These are phyloP conservation scores for Globisporangium mamillatum DNA, from an alignment of 352 stramenopile species.

Conservation along the genomic window DNA sequence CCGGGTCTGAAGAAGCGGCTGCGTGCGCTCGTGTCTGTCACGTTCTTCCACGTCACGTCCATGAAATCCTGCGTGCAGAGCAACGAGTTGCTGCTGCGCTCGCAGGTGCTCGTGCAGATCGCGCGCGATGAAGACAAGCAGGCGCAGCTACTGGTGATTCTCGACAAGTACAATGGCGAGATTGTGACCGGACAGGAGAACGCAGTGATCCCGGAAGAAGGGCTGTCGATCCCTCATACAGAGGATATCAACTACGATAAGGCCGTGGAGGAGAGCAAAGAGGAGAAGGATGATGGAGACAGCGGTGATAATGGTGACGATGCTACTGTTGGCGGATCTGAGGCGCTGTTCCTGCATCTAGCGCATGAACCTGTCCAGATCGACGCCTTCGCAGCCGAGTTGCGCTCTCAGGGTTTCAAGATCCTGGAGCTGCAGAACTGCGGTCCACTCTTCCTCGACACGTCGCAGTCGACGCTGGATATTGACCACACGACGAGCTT, in stretches of 20 bases:
- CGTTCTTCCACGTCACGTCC: slow-evolving; percentile 79
- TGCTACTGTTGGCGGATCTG: background rate
- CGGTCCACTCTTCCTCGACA: slow-evolving; percentile 61
- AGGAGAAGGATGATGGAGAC: background rate
- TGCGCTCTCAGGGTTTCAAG: slow-evolving; percentile 32
- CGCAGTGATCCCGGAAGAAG: slow-evolving; percentile 28
- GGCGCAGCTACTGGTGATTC: slow-evolving; percentile 23
- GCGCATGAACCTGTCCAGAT: slow-evolving; percentile 48
- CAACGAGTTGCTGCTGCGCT: slow-evolving; percentile 61
- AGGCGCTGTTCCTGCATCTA: slow-evolving; percentile 40
- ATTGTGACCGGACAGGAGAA: slow-evolving; percentile 31
- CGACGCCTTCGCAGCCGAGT: slow-evolving; percentile 35
- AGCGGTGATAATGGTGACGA: background rate
- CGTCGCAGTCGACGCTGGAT: slow-evolving; percentile 63
- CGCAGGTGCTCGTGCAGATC: slow-evolving; percentile 54
- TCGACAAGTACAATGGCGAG: slow-evolving; percentile 40
- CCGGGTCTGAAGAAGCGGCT: slow-evolving; percentile 53
- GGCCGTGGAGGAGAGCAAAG: slow-evolving; percentile 9
- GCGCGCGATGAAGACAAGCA: slow-evolving; percentile 16
- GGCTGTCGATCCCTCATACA: slow-evolving; percentile 20
- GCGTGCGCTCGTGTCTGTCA: slow-evolving; percentile 59
- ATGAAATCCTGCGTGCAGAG: slow-evolving; percentile 59
- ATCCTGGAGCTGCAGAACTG: slow-evolving; percentile 59
- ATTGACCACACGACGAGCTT: slow-evolving; percentile 50
- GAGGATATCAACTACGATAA: slow-evolving; percentile 25